Evolutionary conservation across 1,284 basidiomycete genomes (phyloP).

Genomic region (Mycena citricolor): DNA sequence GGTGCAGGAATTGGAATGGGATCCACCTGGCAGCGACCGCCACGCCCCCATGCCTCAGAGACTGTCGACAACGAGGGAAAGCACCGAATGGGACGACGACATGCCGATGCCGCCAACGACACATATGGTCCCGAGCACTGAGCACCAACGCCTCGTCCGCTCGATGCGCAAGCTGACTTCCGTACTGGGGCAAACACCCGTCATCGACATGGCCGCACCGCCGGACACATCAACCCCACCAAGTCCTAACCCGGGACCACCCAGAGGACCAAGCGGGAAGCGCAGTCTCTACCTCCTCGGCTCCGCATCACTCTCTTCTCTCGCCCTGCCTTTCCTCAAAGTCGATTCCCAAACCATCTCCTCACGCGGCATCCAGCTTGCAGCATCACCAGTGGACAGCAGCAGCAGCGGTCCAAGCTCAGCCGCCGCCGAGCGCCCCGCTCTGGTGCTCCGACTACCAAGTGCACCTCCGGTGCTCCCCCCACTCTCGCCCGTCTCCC

Average conservation of each 20-base stretch:
- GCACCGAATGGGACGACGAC: too few species aligned
- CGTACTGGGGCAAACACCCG: conserved; percentile 16
- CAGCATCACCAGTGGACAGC: background rate
- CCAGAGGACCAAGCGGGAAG: conserved; percentile 1
- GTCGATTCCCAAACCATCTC: background rate
- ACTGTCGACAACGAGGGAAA: too few species aligned
- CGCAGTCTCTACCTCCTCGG: conserved; percentile 13
- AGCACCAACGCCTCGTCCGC: conserved; percentile 19
- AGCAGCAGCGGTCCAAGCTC: background rate
- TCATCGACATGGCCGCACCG: conserved; percentile 6
- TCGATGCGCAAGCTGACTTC: conserved; percentile 19
- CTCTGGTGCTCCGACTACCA: conserved; percentile 2
- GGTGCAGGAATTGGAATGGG: too few species aligned
- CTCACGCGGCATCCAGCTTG: background rate
- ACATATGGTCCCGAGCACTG: background rate
- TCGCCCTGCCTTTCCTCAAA: conserved; percentile 6
- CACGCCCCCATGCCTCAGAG: too few species aligned
- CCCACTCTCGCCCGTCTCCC: conserved; percentile 6
- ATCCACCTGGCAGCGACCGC: too few species aligned
- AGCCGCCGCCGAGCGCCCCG: background rate
- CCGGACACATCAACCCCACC: background rate
- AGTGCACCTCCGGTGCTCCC: conserved; percentile 1
- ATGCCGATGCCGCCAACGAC: too few species aligned
- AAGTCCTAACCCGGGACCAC: background rate
- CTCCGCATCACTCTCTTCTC: conserved; percentile 10